Evolutionary conservation across 164 flowering plant species (phyloP), one percentile per base, ranked within the genome.

Genomic region (Vitis labrusca): DNA sequence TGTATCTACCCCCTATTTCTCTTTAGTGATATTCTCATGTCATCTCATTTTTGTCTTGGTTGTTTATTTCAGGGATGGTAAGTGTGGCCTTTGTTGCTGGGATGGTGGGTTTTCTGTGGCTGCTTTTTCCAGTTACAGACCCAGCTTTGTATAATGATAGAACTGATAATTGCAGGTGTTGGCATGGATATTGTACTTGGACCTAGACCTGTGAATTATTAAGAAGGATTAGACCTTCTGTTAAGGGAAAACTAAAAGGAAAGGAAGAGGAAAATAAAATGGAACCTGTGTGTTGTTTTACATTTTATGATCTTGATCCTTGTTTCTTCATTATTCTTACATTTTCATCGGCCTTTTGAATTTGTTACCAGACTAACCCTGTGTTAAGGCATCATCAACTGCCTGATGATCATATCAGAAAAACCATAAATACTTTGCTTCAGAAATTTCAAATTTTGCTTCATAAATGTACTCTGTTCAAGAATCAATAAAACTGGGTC

Each of bases 181-280:
- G 94, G 94, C 89, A 85, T 47, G 85, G 88, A 23, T 89, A 80
- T 61, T 94, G 97, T 77, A 76, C 75, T 58, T 85, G 90, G 92
- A 73, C 63, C 47, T 77, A 59, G 71, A n/a, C 50, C 15, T 47
- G 49, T 52, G 16, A 12, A 30, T n/a, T 47, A 11, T 30, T 19
- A 12, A 14, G 50, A 61, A 3, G 17, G 29, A 61, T 12, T 5
- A 5, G 2, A 23, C 9, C 13, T 55, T 15, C 6, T 55, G 16
- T 55, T n/a, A 15, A 55, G 14, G 53, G 27, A 23, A 50, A 50
- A 7, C 44, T 7, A 19, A 19, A 19, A 23, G 17, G 37, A 30
- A 10, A 59, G 10, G 6, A 9, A 5, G n/a, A 53, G n/a, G n/a
- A n/a, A 53, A 12, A 14, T 11, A 53, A n/a, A 14, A 53, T 53